Percentiles rank a stretch among this genome's conserved stretches.
These are phyloP conservation scores for Ophiocordyceps robertsii DNA, from an alignment of 2,329 filamentous ascomycete species.

Conservation along the genomic window DNA sequence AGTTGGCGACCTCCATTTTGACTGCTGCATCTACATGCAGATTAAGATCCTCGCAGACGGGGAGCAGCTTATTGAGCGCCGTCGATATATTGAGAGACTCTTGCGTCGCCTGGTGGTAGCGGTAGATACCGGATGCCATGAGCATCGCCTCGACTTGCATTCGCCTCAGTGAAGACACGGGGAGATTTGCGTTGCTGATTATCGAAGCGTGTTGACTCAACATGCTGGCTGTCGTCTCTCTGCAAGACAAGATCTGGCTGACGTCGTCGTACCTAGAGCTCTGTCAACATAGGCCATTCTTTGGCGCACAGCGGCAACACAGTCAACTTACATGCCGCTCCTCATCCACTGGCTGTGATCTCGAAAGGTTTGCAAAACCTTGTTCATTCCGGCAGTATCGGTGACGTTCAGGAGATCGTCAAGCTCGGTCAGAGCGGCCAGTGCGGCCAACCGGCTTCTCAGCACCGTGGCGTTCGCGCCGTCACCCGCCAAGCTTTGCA, in stretches of 20 bases:
- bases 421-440: constrained; percentile 69
- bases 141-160: constrained; percentile 69
- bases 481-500: constrained; percentile 39
- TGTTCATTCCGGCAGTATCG: constrained; percentile 45
- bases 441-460: constrained; percentile 41
- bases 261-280: constrained; percentile 56
- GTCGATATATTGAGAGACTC: constrained; percentile 80
- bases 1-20: constrained; percentile 72
- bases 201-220: constrained; percentile 58
- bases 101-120: constrained; percentile 70
- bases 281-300: constrained; percentile 3
- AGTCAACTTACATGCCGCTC: constrained; percentile 53
- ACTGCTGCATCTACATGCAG: constrained; percentile 66
- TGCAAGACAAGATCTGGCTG: constrained; percentile 65
- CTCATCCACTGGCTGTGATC: constrained; percentile 66
- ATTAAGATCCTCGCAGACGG: constrained; percentile 54
- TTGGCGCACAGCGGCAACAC: neutral
- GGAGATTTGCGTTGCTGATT: constrained; percentile 45
- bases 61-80: constrained; percentile 65
- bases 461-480: constrained; percentile 37
- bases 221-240: constrained; percentile 70
- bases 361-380: constrained; percentile 50
- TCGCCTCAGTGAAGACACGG: constrained; percentile 49
- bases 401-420: constrained; percentile 59
- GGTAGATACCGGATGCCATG: constrained; percentile 59